Evolutionary conservation across 2,329 filamentous ascomycete species (phyloP), one percentile per base, ranked within the genome.

Genomic region (Exophiala xenobiotica): DNA sequence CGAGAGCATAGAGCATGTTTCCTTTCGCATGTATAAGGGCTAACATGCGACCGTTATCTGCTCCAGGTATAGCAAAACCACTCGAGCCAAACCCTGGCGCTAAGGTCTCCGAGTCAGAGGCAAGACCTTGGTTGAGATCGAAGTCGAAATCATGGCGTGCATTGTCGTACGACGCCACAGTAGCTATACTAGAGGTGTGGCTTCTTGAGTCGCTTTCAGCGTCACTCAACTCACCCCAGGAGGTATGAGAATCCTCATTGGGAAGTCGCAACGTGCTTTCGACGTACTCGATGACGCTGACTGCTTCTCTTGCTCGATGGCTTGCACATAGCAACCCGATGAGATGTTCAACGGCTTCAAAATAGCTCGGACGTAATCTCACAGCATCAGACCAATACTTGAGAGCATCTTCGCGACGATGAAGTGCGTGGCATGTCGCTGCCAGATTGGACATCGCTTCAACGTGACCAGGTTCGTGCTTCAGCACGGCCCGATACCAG

Each of bases 11-110:
- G 1, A 97, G 78, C 86, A 97, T 95, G 57, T 97, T 97, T n/a
- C 92, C 93, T 69, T 97, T 99, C 16, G 92, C 91, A 70, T 99
- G 93, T 33, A 97, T 84, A 12, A 99, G 78, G n/a, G 90, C 88
- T 38, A 99, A 79, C 64, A 99, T 90, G 53, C 93, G 83, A 6
- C 92, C 93, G 66, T 96, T 97, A 61, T 99, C 93, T 37, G 80
- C 83, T 1, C 86, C 90, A 4, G 90, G 81, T 37, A 99, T 85
- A 11, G 83, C 81, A 68, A 95, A 97, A 12, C 90, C 91, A 67
- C 88, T 93, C 3, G 85, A 86, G 1, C 84, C 87, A 65, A 87
- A 90, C 0, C 86, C 76, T 18, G 68, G 65, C 18, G 71, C 63
- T n/a, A 61, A 58, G 38, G 46, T 7, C 37, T 55, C 54, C 19